phyloP scores from a whole-genome alignment of 2,329 filamentous ascomycete genomes.

The Ophiostoma sp. region DNA sequence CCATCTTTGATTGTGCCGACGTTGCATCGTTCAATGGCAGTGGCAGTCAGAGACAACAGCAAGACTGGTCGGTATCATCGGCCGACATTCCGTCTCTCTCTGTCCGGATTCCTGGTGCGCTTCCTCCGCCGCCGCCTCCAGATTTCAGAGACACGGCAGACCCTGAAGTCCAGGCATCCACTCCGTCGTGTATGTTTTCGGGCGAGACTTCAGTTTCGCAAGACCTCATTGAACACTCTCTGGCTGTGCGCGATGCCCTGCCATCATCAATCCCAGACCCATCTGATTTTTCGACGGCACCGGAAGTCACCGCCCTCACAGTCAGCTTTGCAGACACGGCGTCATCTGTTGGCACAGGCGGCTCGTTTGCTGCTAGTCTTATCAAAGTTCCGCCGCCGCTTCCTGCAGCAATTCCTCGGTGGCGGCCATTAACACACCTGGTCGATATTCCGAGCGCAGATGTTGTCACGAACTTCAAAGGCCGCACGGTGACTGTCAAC shows the following conservation, averaged over 20 bases:
- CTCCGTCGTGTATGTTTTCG: slow-evolving; percentile 21
- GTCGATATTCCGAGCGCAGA: slow-evolving; percentile 62
- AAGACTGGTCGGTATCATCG: slow-evolving; percentile 40
- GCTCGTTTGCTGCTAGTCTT: background rate
- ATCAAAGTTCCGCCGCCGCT: slow-evolving; percentile 21
- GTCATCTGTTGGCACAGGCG: too few species aligned
- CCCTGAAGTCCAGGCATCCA: slow-evolving; percentile 15
- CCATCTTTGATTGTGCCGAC: background rate
- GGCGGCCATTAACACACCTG: slow-evolving; percentile 55
- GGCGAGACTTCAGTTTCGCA: slow-evolving; percentile 39
- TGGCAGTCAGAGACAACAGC: slow-evolving; percentile 36
- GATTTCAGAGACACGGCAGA: slow-evolving; percentile 23
- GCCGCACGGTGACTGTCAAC: slow-evolving; percentile 77
- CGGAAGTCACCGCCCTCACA: background rate
- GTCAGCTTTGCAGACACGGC: background rate
- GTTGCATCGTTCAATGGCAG: background rate
- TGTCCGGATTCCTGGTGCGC: slow-evolving; percentile 35
- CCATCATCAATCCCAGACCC: slow-evolving; percentile 53
- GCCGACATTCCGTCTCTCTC: slow-evolving; percentile 34
- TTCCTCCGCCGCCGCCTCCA: slow-evolving; percentile 27
- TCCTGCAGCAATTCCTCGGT: slow-evolving; percentile 29
- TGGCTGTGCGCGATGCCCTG: slow-evolving; percentile 63
- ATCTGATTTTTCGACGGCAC: background rate
- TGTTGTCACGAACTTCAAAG: slow-evolving; percentile 62
- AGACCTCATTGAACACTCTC: slow-evolving; percentile 73